Base-by-base conservation (phyloP, 2,329 filamentous ascomycete genomes). In the Colletotrichum cereale region DNA sequence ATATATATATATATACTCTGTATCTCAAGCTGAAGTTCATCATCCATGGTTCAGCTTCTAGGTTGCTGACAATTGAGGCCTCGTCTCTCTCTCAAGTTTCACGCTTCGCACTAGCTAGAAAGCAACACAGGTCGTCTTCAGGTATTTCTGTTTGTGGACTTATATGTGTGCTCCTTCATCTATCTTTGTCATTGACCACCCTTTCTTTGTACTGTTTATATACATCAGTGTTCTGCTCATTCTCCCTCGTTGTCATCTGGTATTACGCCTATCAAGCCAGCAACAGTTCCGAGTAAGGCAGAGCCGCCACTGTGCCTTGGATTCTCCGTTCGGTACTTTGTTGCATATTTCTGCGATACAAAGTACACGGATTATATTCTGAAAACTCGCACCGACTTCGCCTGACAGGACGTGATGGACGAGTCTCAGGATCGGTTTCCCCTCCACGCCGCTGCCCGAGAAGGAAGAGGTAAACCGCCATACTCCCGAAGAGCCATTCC, bases 361-460 rank as follows among this genome's bases (percentile, higher is more conserved):
- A 10, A 31, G 24, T 12, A 36, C 29, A 40, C 11, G 4, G 26
- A 24, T 29, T 29, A 1, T 44, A 16, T 21, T 24, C 14, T 21
- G 26, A 6, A 5, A 16, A 26, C 26, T 16, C 5, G n/a, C 12
- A 10, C n/a, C 5, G n/a, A 7, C n/a, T 38, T 16, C 38, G 7
- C 24, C 29, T 18, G 3, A 3, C 34, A 31, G 47, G n/a, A 31
- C 40, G 29, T 5, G 18, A 72, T 72, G 70, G 36, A 82, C 5
- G 80, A 85, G 26, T 75, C 84, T 18, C 77, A 81, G 55, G 85
- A 90, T 62, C 94, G 92, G 77, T 98, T 91, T 76, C 92, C 94
- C 36, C 91, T 98, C 53, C 96, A 98, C 79, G 93, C 93, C 75
- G 96, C 96, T 52, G 92, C 92, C 73, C 89, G 95, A 67, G 94